Percentiles rank a stretch among this genome's conserved stretches.
Evolutionary conservation across 352 stramenopile genomes (phyloP).

Genomic region (Pilasporangium apinafurcum): DNA sequence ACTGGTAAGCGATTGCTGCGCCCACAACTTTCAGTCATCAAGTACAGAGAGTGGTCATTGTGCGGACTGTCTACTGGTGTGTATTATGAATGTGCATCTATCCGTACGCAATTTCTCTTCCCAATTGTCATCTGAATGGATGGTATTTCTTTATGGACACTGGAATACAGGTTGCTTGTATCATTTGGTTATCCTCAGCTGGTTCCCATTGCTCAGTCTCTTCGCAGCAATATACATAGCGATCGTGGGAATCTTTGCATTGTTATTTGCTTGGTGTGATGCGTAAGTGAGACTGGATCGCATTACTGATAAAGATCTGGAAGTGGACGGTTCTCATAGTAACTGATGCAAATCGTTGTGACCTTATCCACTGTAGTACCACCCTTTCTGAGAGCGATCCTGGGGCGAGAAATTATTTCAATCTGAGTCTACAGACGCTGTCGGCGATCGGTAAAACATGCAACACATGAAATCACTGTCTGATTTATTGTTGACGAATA

Average conservation of each 20-base stretch:
- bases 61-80: constrained; percentile 21
- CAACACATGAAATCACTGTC: not conserved
- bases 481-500: no score
- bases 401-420: constrained; percentile 40
- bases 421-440: constrained; percentile 55
- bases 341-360: no score
- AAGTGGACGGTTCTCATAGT: no score
- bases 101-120: not conserved
- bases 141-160: not conserved
- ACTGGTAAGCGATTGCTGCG: constrained; percentile 23
- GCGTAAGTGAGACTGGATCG: constrained; percentile 22
- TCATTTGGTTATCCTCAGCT: constrained; percentile 38
- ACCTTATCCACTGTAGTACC: no score
- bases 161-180: constrained; percentile 42
- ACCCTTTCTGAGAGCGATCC: constrained; percentile 2
- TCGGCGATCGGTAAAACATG: constrained; percentile 32
- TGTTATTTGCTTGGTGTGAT: constrained; percentile 34
- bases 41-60: constrained; percentile 37
- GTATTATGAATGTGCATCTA: not conserved
- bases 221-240: constrained; percentile 42
- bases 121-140: not conserved
- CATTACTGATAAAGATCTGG: no score
- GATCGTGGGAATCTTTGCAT: constrained; percentile 36
- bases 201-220: constrained; percentile 31
- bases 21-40: constrained; percentile 31